Base-by-base conservation (phyloP, 768 basidiomycete species). In the Amanita muscaria region DNA sequence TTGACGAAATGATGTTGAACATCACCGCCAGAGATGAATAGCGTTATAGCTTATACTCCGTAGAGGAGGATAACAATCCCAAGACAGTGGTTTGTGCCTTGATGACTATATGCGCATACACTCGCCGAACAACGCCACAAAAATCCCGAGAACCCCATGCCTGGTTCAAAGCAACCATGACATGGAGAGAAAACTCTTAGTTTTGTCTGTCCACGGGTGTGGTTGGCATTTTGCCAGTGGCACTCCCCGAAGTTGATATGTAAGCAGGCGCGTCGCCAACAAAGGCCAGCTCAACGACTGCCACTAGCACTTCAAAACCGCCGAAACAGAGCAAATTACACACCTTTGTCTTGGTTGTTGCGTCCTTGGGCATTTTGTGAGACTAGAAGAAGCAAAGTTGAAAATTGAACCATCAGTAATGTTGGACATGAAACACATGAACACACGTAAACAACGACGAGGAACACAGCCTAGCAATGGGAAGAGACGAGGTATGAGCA, bases 361-460 rank as follows among this genome's bases (percentile, higher is more conserved):
- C 63, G 62, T 79, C 84, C 64, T 87, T 88, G 53, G 86, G 85
- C 87, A 88, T 89, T 81, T 77, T 57, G 27, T 45, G 33, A 44
- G 48, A 40, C 41, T 48, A 35, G 18, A 41, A 14, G 40, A 31
- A n/a, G 40, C 42, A 34, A 22, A 29, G 31, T 18, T 42, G 12
- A 32, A 44, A 49, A 16, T 45, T 36, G 32, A 41, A 49, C 42
- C 24, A 49, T 24, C 29, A 40, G 43, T 33, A 39, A 33, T 34
- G 32, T 44, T 33, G 23, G 37, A 42, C 43, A 42, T 41, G 48
- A 49, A 31, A 45, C 36, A 45, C 34, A 16, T 29, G 21, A n/a
- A 42, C 34, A 45, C 40, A 45, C 12, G 47, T 12, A 40, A 33
- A 47, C 33, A 44, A 38, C 5, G 14, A 29, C 7, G 34, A 12